These are phyloP conservation scores for Pilatotrama ljubarskyi DNA, from an alignment of 768 basidiomycete genomes.

Conservation along the genomic window DNA sequence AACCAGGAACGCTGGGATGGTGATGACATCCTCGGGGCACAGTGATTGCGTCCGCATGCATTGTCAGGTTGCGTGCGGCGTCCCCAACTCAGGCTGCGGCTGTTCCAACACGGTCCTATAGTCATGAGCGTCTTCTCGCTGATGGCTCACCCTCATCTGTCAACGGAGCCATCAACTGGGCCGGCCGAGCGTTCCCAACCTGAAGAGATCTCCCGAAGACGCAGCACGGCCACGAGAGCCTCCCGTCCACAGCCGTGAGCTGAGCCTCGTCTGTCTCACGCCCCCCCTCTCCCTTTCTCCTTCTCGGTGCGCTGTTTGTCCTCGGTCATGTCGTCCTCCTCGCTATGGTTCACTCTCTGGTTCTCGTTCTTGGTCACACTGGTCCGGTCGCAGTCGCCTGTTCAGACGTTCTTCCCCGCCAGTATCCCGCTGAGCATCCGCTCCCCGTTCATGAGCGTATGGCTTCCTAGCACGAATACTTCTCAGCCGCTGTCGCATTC, in stretches of 20 bases:
- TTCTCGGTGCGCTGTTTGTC: not conserved
- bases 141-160: conserved; percentile 7
- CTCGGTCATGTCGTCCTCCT: not conserved
- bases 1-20: too few species aligned
- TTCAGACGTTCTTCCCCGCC: conserved; percentile 22
- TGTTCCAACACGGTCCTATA: too few species aligned
- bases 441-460: conserved; percentile 30
- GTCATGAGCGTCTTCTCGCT: not conserved
- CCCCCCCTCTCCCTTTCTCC: not conserved
- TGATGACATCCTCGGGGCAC: too few species aligned
- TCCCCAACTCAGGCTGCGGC: too few species aligned
- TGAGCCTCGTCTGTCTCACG: not conserved
- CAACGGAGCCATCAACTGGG: not conserved
- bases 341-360: conserved; percentile 1
- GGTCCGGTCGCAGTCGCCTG: conserved; percentile 5
- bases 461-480: conserved; percentile 14
- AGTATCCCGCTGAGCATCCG: conserved; percentile 29
- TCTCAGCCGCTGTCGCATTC: not conserved
- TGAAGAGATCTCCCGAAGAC: not conserved
- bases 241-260: not conserved
- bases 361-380: not conserved
- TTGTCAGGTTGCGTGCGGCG: too few species aligned
- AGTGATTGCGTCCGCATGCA: too few species aligned
- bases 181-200: not conserved
- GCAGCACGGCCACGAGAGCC: conserved; percentile 1